phyloP scores from a whole-genome alignment of 345 rosid genomes.

The Alliaria petiolata region DNA sequence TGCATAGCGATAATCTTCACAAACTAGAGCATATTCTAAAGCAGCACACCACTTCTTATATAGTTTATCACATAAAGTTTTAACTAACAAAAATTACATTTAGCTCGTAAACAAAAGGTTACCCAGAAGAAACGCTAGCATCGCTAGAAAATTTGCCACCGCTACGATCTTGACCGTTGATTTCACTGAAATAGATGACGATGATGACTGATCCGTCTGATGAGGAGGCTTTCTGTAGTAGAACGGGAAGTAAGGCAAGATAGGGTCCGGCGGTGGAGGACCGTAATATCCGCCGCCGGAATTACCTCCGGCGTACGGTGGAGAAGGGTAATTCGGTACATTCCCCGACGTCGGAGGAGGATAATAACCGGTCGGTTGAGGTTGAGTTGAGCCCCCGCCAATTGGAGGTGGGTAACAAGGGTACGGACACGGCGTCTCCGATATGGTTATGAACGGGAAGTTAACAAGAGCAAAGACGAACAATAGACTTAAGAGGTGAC shows the following conservation, averaged over 20 bases:
- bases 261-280: constrained; percentile 80
- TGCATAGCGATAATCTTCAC: background rate
- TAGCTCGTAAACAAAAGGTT: background rate
- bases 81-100: background rate
- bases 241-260: constrained; percentile 85
- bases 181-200: constrained; percentile 23
- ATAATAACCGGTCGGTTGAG: constrained; percentile 47
- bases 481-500: constrained; percentile 25
- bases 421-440: constrained; percentile 67
- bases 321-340: constrained; percentile 50
- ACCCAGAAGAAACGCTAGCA: background rate
- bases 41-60: background rate
- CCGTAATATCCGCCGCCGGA: constrained; percentile 25
- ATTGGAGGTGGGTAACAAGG: constrained; percentile 87
- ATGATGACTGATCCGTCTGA: constrained; percentile 39
- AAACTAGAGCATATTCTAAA: background rate
- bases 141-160: background rate
- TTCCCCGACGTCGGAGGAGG: constrained; percentile 44
- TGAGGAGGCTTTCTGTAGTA: constrained; percentile 69
- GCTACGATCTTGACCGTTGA: constrained; percentile 1
- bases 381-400: constrained; percentile 33
- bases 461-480: constrained; percentile 27
- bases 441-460: constrained; percentile 27
- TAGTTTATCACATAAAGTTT: background rate
- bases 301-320: constrained; percentile 28